Evolutionary conservation across 2,329 filamentous ascomycete species (phyloP), one percentile per base, ranked within the genome.

Genomic region (Cyclaneusma minus): DNA sequence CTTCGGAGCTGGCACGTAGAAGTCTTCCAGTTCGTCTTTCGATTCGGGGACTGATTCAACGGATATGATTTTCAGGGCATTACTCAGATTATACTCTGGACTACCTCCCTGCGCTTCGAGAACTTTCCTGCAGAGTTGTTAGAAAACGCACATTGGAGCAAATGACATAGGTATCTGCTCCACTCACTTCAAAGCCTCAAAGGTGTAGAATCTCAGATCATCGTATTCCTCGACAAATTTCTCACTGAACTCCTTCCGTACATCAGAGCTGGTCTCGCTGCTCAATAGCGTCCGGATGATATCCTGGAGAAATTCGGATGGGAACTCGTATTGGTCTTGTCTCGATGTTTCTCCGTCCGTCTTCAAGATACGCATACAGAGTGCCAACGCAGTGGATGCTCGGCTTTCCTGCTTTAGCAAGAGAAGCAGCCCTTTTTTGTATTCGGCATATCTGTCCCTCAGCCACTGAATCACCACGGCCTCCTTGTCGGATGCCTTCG

Each of bases 351-450:
- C 67, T 11, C 67, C 74, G 45, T 92, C 82, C 26, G 78, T 75
- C 56, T 91, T 89, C 37, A 92, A 56, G 24, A 91, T 52, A 29
- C 78, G 73, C 84, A 94, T 91, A 30, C 74, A 65, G 25, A 94
- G 56, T 1, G 77, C 81, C 40, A 95, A 53, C 7, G 71, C 75
- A 10, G 78, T 80, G 22, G 67, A 62, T 35, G 81, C 70, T n/a
- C 71, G 57, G 33, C 77, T 66, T 8, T 68, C 63, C 29, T 62
- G 53, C 22, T 54, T 52, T 23, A 94, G 56, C 36, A 81, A 62
- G 3, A 51, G 49, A 15, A 77, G 41, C 21, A 94, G 52, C 3
- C 64, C 51, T 15, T 56, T 51, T 43, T 77, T 70, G 48, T 81
- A 91, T 40, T 84, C 77, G 5, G 62, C 58, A 40, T 83, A 70